Evolutionary conservation across 2,329 filamentous ascomycete genomes (phyloP).

Genomic region (Chrysoporthe deuterocubensis): DNA sequence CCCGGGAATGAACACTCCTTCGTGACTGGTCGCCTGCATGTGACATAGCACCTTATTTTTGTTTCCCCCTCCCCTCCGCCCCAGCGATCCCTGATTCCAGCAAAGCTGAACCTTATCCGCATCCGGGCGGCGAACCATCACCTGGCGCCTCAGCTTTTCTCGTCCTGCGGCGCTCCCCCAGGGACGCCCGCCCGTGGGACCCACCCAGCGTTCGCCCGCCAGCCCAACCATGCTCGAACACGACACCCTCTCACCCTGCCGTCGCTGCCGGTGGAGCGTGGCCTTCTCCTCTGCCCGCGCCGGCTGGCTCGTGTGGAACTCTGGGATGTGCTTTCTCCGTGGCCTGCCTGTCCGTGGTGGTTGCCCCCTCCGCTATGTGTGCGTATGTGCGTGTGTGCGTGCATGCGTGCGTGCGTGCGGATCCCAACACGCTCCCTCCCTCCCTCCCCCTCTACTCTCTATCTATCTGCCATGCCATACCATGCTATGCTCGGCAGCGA

Average conservation of each 20-base stretch:
- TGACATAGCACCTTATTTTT: background rate
- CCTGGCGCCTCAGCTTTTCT: background rate
- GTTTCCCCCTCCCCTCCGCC: background rate
- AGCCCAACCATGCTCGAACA: conserved; percentile 21
- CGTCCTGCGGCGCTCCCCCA: background rate
- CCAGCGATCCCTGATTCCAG: background rate
- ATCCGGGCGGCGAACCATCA: background rate
- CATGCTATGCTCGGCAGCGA: background rate
- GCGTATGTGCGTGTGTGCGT: no score
- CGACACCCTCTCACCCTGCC: conserved; percentile 12
- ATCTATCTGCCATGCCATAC: background rate
- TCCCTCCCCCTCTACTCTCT: background rate
- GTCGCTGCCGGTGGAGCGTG: conserved; percentile 9
- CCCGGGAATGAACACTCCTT: background rate
- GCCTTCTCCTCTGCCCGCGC: background rate
- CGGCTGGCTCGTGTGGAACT: background rate
- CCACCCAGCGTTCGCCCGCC: conserved; percentile 2
- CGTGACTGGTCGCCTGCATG: conserved; percentile 13
- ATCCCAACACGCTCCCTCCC: background rate
- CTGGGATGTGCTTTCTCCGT: conserved; percentile 3
- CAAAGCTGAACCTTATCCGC: background rate
- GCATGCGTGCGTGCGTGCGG: background rate
- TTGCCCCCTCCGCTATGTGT: no score
- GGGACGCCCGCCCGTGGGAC: background rate
- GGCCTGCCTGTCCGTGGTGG: no score